These are phyloP conservation scores for Poterioochromonas sp. DNA, from an alignment of 352 stramenopile genomes.

Conservation along the genomic window DNA sequence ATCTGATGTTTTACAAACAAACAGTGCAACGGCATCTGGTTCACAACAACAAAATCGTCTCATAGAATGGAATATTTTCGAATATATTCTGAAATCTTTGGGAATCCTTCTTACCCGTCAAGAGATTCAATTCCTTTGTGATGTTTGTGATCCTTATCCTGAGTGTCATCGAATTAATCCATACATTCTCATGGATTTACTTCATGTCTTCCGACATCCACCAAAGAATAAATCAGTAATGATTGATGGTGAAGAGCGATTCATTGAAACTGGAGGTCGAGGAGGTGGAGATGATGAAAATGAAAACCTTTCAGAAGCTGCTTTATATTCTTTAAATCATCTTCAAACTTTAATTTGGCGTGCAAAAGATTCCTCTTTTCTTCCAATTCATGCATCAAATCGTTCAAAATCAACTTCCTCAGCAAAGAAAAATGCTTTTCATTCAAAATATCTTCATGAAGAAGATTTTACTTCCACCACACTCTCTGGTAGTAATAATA, in stretches of 20 bases:
- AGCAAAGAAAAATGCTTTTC: not conserved
- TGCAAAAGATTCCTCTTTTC: not conserved
- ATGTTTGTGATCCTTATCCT: conserved; percentile 18
- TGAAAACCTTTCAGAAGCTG: not conserved
- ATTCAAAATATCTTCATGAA: not conserved
- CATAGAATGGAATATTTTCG: conserved; percentile 13
- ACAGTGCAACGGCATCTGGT: not conserved
- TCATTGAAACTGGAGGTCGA: too few relatives aligned
- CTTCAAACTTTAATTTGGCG: not conserved
- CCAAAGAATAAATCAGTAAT: not conserved
- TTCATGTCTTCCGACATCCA: not conserved
- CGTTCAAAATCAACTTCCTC: too few relatives aligned
- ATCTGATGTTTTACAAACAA: not conserved
- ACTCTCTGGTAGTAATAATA: not conserved
- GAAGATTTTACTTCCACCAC: not conserved
- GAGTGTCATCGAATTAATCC: not conserved
- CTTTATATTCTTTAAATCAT: conserved; percentile 9
- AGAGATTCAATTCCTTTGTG: not conserved
- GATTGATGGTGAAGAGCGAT: not conserved
- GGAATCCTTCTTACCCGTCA: not conserved
- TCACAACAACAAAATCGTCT: not conserved
- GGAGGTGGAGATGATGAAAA: not conserved
- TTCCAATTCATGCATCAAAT: not conserved
- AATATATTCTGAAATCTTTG: not conserved
- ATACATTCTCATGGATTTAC: not conserved